Evolutionary conservation across 768 basidiomycete genomes (phyloP).

Genomic region (Hebeloma cylindrosporum): DNA sequence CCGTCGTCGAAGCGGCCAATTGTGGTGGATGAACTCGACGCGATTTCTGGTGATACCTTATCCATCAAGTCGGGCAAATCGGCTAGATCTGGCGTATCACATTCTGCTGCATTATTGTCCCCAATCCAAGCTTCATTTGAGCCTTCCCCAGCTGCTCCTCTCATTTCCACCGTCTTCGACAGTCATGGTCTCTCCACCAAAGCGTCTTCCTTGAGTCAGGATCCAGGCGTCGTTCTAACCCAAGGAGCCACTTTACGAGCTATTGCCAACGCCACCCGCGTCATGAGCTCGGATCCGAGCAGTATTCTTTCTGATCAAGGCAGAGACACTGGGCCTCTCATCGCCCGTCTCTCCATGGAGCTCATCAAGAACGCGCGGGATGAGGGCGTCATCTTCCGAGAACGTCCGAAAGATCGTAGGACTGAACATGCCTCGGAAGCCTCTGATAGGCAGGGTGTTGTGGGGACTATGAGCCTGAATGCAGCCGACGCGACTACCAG

Average conservation of each 20-base stretch:
- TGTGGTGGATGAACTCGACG: constrained; percentile 15
- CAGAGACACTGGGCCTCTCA: constrained; percentile 56
- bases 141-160: constrained; percentile 42
- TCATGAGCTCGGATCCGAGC: constrained; percentile 79
- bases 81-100: constrained; percentile 13
- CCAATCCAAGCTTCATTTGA: constrained; percentile 40
- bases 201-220: constrained; percentile 24
- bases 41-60: constrained; percentile 29
- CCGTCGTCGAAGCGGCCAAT: constrained; percentile 25
- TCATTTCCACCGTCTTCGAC: constrained; percentile 43
- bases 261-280: constrained; percentile 78
- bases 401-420: constrained; percentile 47
- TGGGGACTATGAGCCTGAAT: constrained; percentile 43
- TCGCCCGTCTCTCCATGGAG: constrained; percentile 63
- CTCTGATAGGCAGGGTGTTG: constrained; percentile 33
- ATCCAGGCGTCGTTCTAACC: constrained; percentile 26
- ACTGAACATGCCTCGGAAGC: constrained; percentile 21
- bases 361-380: constrained; percentile 71
- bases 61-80: constrained; percentile 35
- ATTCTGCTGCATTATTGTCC: constrained; percentile 35
- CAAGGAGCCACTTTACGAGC: constrained; percentile 75
- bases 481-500: constrained; percentile 25
- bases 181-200: constrained; percentile 19
- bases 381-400: constrained; percentile 49
- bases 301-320: constrained; percentile 77